These are phyloP conservation scores for Plasmodiophora brassicae DNA, from an alignment of 208 protist species.

Conservation along the genomic window DNA sequence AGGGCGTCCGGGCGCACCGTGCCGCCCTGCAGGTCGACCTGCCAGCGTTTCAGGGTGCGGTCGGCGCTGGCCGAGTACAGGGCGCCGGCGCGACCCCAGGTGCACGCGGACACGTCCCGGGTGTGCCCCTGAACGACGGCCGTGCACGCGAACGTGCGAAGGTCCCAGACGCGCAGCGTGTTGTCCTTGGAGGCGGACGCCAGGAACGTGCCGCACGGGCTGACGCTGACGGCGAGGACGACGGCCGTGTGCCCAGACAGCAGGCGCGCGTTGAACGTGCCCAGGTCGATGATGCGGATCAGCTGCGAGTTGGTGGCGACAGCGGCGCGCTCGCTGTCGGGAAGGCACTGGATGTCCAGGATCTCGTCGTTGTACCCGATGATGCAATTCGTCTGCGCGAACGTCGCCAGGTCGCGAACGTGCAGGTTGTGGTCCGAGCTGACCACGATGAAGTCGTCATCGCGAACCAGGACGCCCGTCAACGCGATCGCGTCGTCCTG, in stretches of 20 bases:
- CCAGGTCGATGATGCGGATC: conserved; percentile 31
- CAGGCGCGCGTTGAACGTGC: background rate
- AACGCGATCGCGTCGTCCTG: background rate
- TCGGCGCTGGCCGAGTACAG: background rate
- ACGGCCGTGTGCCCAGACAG: background rate
- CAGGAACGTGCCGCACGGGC: background rate
- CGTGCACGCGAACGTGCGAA: background rate
- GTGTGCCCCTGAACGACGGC: background rate
- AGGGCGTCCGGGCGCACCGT: background rate
- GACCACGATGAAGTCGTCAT: background rate
- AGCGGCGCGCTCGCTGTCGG: background rate
- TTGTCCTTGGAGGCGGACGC: conserved; percentile 24
- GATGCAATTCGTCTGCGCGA: background rate
- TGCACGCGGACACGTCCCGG: background rate
- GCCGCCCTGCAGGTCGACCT: background rate
- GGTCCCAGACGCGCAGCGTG: conserved; percentile 10
- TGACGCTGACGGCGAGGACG: background rate
- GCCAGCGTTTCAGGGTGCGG: conserved; percentile 36
- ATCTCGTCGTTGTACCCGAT: conserved; percentile 37
- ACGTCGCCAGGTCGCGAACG: background rate
- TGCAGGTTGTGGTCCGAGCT: background rate
- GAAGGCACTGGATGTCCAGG: background rate
- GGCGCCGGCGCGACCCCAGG: background rate
- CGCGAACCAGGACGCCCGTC: background rate
- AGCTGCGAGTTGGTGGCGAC: conserved; percentile 25